Percentiles rank a stretch among this genome's conserved stretches.
Evolutionary conservation across 352 stramenopile genomes (phyloP).

Genomic region (Globisporangium polare): DNA sequence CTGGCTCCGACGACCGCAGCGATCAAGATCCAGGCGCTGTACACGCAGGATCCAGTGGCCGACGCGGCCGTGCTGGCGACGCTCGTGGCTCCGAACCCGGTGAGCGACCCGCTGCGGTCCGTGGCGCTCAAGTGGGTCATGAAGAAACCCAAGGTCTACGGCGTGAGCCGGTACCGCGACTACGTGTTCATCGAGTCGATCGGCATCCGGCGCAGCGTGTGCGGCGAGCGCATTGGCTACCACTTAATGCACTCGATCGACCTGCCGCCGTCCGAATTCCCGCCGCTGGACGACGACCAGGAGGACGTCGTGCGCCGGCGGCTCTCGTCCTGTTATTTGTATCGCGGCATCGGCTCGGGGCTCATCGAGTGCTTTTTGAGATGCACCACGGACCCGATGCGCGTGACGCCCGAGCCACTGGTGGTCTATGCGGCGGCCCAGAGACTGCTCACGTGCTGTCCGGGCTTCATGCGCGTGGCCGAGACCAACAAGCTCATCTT

Average conservation of each 20-base stretch:
- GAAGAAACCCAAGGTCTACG: constrained; percentile 19
- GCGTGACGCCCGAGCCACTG: constrained; percentile 4
- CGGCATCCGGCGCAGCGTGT: constrained; percentile 13
- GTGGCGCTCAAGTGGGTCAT: constrained; percentile 24
- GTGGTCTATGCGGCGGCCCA: constrained; percentile 14
- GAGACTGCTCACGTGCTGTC: constrained; percentile 15
- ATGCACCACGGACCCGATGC: constrained; percentile 10
- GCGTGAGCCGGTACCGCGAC: constrained; percentile 18
- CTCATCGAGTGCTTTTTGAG: constrained; percentile 21
- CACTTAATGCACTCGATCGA: constrained; percentile 30
- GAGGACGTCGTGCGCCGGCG: constrained; percentile 12
- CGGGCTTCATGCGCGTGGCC: constrained; percentile 18
- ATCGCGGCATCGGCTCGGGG: constrained; percentile 16
- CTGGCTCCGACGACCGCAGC: constrained; percentile 13
- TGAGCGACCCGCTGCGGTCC: constrained; percentile 15
- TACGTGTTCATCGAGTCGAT: constrained; percentile 25
- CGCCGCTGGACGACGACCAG: constrained; percentile 9
- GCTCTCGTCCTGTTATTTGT: constrained; percentile 19
- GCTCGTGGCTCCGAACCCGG: constrained; percentile 9
- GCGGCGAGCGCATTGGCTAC: constrained; percentile 28
- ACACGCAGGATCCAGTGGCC: constrained; percentile 19
- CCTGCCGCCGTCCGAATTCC: constrained; percentile 17
- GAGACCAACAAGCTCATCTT: constrained; percentile 23
- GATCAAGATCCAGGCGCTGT: constrained; percentile 24
- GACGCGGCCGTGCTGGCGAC: constrained; percentile 18